Evolutionary conservation across 345 rosid species (phyloP).

Genomic region (Salix udensis): DNA sequence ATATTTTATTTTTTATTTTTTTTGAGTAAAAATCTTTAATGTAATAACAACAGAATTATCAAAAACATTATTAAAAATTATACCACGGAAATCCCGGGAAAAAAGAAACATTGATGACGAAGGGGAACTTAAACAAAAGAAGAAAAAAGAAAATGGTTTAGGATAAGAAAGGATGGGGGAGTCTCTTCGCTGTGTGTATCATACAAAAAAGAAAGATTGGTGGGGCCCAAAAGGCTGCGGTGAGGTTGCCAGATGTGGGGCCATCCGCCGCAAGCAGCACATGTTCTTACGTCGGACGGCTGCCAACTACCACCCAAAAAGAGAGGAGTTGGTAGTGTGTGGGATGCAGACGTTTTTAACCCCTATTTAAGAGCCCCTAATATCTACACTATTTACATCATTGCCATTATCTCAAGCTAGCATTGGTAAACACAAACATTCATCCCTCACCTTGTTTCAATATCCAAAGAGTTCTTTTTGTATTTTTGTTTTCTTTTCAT

Average conservation of each 20-base stretch:
- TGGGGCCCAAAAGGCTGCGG: not conserved
- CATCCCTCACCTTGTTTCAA: too few species aligned
- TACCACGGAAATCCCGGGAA: too few species aligned
- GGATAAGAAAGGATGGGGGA: constrained; percentile 10
- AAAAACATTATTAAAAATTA: too few species aligned
- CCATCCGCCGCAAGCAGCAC: constrained; percentile 28
- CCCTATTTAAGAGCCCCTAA: not conserved
- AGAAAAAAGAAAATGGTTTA: not conserved
- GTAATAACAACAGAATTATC: too few species aligned
- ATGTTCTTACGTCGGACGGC: constrained; percentile 33
- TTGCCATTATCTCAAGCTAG: not conserved
- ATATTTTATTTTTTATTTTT: too few species aligned
- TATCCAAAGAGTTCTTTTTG: too few species aligned
- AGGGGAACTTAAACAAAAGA: not conserved
- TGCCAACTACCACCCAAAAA: constrained; percentile 28
- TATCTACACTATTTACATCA: not conserved
- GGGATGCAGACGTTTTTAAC: not conserved
- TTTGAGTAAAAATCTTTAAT: too few species aligned
- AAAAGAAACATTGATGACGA: too few species aligned
- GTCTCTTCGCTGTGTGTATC: too few species aligned
- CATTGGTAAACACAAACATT: too few species aligned
- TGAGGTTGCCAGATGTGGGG: constrained; percentile 2
- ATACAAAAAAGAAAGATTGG: too few species aligned
- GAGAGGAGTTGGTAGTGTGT: constrained; percentile 29
- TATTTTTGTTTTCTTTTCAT: too few species aligned